phyloP scores from a whole-genome alignment of 108 stramenopile genomes.

The Asterionellopsis glacialis region DNA sequence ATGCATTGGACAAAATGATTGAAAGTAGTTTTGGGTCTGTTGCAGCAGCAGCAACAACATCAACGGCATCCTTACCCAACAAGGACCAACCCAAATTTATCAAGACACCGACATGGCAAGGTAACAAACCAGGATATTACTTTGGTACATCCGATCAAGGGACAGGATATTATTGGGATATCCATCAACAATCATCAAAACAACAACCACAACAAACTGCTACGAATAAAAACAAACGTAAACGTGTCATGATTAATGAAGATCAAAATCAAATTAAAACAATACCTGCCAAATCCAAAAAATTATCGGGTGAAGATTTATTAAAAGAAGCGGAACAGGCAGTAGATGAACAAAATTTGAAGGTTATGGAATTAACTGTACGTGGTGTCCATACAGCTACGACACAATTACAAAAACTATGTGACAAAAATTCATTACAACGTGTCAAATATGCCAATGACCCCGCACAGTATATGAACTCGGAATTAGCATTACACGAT shows the following conservation, averaged over 20 bases:
- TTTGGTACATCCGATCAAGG: slow-evolving; percentile 53
- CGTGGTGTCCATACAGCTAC: slow-evolving; percentile 44
- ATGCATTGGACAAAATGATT: background rate
- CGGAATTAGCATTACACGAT: slow-evolving; percentile 68
- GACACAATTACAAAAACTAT: slow-evolving; percentile 28
- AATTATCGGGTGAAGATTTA: slow-evolving; percentile 21
- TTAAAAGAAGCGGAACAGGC: slow-evolving; percentile 61
- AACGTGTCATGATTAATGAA: slow-evolving; percentile 19
- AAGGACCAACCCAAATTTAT: slow-evolving; percentile 24
- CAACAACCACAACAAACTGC: slow-evolving; percentile 7
- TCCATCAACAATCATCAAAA: slow-evolving; percentile 1
- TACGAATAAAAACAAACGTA: slow-evolving; percentile 1
- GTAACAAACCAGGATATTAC: slow-evolving; percentile 59
- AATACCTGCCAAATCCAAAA: slow-evolving; percentile 26
- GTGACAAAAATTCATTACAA: slow-evolving; percentile 39
- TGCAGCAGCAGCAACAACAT: background rate
- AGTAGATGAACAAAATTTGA: slow-evolving; percentile 9
- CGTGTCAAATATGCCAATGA: slow-evolving; percentile 42
- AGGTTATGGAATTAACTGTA: slow-evolving; percentile 42
- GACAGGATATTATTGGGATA: slow-evolving; percentile 67
- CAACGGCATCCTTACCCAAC: background rate
- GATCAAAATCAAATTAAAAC: slow-evolving; percentile 44
- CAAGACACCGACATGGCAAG: slow-evolving; percentile 38
- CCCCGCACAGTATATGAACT: slow-evolving; percentile 61
- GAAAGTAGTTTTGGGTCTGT: too few relatives aligned